Base-by-base conservation (phyloP, 306 rosid genomes). In the Prunus mira region DNA sequence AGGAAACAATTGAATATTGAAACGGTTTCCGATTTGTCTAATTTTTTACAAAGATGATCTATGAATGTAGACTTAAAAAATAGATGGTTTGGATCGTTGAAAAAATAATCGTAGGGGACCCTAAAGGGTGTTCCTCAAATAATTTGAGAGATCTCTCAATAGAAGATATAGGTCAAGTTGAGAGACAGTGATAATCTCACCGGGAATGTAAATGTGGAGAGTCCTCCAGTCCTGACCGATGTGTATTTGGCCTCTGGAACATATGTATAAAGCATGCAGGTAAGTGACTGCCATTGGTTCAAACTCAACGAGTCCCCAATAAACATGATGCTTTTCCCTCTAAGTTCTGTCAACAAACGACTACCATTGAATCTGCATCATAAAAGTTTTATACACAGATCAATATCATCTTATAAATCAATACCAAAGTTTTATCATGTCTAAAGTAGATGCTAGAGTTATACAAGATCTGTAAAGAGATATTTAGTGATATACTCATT, bases 251-350 rank as follows among this genome's bases (percentile, higher is more conserved):
- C 61, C 19, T 20, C 25, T 28, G 81, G 86, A 55, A 51, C 78
- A 65, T 65, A 76, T 0, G 65, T 41, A 56, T 82, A 79, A 73
- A 86, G 84, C 89, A 86, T 69, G 75, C 89, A 86, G 69, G 84
- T 74, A 15, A 86, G 78, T 6, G 89, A 86, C 58, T 82, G 86
- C 82, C 89, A 86, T 7, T 86, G 89, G 45, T 86, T 86, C 76
- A 86, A 73, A 77, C 89, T 82, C 86, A 86, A 82, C 0, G 86
- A 86, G 65, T 86, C 86, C 62, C 89, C 86, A 2, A 86, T 78
- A 45, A 86, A 86, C 86, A 82, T 76, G 19, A 86, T 47, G 54
- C 32, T 80, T 67, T 77, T 80, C 45, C 86, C 84, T 56, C 34
- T 80, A 9, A 79, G 78, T 27, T 74, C 49, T 63, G 20, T 57